phyloP scores from a whole-genome alignment of 805 yeast species.

The Monosporozyma unispora region DNA sequence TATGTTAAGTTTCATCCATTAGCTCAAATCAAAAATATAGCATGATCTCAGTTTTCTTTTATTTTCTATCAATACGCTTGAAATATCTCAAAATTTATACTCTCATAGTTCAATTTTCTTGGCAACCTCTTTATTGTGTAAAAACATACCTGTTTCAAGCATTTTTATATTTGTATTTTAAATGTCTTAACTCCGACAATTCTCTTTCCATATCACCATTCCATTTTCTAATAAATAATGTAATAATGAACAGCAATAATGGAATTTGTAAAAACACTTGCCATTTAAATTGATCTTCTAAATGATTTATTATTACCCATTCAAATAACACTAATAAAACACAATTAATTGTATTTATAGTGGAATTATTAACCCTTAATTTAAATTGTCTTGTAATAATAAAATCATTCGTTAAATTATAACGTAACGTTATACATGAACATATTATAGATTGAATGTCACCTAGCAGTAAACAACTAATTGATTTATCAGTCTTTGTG shows the following conservation, averaged over 20 bases:
- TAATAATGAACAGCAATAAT: conserved; percentile 14
- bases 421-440: conserved; percentile 21
- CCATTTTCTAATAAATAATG: conserved; percentile 17
- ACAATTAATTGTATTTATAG: conserved; percentile 16
- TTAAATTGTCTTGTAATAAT: conserved; percentile 9
- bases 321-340: conserved; percentile 19
- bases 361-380: conserved; percentile 12
- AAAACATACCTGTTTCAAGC: too few relatives aligned
- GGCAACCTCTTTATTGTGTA: conserved; percentile 21
- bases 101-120: conserved; percentile 26
- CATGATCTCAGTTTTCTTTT: background rate
- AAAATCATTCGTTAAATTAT: conserved; percentile 19
- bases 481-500: conserved; percentile 7
- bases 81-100: too few relatives aligned
- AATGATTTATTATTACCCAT: conserved; percentile 20
- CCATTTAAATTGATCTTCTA: conserved; percentile 8
- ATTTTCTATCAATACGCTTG: too few relatives aligned
- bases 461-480: conserved; percentile 7
- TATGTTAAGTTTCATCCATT: background rate
- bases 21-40: background rate
- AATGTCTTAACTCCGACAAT: conserved; percentile 13
- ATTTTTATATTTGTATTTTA: conserved; percentile 28
- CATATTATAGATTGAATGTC: conserved; percentile 20
- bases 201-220: conserved; percentile 17
- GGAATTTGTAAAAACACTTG: conserved; percentile 19